phyloP scores from a whole-genome alignment of 2,329 filamentous ascomycete species.

The Orbilia blumenaviensis region DNA sequence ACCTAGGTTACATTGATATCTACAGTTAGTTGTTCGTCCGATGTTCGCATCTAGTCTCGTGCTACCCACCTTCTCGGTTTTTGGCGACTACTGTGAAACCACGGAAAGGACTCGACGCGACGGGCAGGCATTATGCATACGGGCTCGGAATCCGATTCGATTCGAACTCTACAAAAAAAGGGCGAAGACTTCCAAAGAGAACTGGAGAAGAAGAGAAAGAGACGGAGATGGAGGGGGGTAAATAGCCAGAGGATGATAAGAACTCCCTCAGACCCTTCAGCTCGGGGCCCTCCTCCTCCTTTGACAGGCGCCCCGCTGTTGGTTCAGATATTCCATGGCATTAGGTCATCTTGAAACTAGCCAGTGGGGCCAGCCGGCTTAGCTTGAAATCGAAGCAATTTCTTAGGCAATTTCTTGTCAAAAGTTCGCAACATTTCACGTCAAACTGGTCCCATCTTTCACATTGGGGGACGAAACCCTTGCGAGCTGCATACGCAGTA shows the following conservation, averaged over 20 bases:
- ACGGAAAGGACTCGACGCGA: constrained; percentile 44
- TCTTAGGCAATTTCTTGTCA: no score
- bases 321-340: not conserved
- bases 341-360: constrained; percentile 2
- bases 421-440: constrained; percentile 9
- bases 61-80: constrained; percentile 47
- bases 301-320: constrained; percentile 1
- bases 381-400: not conserved
- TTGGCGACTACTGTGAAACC: constrained; percentile 52
- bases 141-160: not conserved
- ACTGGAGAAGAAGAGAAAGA: not conserved
- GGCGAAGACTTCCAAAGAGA: not conserved
- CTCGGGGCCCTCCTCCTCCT: not conserved
- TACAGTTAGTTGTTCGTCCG: not conserved
- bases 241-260: not conserved
- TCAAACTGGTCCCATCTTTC: not conserved
- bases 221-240: not conserved
- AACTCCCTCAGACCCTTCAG: not conserved
- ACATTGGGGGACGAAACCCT: no score
- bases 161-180: not conserved
- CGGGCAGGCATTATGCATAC: constrained; percentile 21
- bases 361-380: constrained; percentile 8
- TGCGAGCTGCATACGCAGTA: not conserved
- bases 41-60: not conserved
- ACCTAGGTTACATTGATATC: constrained; percentile 60